Percentiles rank a stretch among this genome's conserved stretches.
These are phyloP conservation scores for Candida xiaguanensis DNA, from an alignment of 805 yeast species.

Conservation along the genomic window DNA sequence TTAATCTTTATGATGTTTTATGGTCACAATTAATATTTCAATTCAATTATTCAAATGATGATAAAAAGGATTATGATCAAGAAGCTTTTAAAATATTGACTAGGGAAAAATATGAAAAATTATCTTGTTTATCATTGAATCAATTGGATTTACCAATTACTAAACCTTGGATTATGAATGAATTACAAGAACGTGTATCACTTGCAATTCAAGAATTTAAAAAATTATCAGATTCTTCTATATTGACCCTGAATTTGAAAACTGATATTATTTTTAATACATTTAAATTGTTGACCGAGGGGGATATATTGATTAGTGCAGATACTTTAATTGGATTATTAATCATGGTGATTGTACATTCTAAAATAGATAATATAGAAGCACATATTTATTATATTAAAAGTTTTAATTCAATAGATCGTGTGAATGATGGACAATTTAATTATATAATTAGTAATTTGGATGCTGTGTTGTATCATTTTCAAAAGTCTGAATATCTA, in stretches of 20 bases:
- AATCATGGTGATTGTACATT: slow-evolving; percentile 64
- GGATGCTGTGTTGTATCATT: slow-evolving; percentile 73
- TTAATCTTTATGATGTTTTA: slow-evolving; percentile 59
- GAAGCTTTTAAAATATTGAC: slow-evolving; percentile 27
- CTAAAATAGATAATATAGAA: slow-evolving; percentile 56
- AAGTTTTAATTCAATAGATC: slow-evolving; percentile 44
- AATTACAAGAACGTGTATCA: slow-evolving; percentile 37
- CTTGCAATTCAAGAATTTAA: slow-evolving; percentile 52
- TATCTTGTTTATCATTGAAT: slow-evolving; percentile 43
- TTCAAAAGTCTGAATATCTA: slow-evolving; percentile 32
- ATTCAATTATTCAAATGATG: slow-evolving; percentile 24
- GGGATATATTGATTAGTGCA: slow-evolving; percentile 38
- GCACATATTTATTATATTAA: slow-evolving; percentile 65
- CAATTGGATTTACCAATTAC: slow-evolving; percentile 46
- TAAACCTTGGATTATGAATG: slow-evolving; percentile 38
- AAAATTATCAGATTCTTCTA: slow-evolving; percentile 36
- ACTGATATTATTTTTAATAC: slow-evolving; percentile 48
- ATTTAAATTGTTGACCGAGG: slow-evolving; percentile 45
- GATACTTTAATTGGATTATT: slow-evolving; percentile 74
- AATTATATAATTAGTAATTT: slow-evolving; percentile 81
- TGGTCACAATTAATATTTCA: slow-evolving; percentile 50
- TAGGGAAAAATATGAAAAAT: slow-evolving; percentile 25
- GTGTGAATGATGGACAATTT: slow-evolving; percentile 48
- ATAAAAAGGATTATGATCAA: slow-evolving; percentile 16
- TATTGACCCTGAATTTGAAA: slow-evolving; percentile 44